Base-by-base conservation (phyloP, 805 yeast species). In the Kregervanrija delftensis region DNA sequence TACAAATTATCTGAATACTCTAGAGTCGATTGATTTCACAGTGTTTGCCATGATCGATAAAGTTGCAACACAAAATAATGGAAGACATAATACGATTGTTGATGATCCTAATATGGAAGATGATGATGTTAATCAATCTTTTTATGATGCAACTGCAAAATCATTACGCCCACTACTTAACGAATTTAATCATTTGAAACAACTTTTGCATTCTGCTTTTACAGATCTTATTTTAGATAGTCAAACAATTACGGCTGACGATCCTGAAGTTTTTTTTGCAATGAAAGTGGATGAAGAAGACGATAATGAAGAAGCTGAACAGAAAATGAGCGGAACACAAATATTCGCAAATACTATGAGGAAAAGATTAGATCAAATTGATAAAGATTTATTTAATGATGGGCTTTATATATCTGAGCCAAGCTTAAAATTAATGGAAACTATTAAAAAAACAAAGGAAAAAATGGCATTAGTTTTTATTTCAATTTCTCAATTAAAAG, bases 181-280 rank as follows among this genome's bases (percentile, higher is more conserved):
- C n/a, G 95, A 86, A 41, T 88, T 85, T 57, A 76, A 81, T 55
- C 83, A 82, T 49, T 66, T 75, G 39, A 89, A 88, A 54, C 96
- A 88, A 58, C 72, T 74, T 8, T 59, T 86, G 22, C 90, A 87
- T 59, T 78, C 83, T 51, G 58, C 72, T 4, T 67, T 81, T 31
- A 67, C 79, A 3, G 72, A 73, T 30, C 68, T 84, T 5, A 69
- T 86, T 10, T 74, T 86, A 73, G 77, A 81, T 39, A 72, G 85
- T 0, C 95, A 86, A 57, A 69, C 79, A 11, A 63, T 86, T 10
- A 83, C 93, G 0, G 62, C 85, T 10, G 77, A 73, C 30, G 95
- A 86, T 57, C 88, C 93, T 1, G 88, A 83, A 47, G 82, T 81
- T 2, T 86, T 86, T 61, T 70, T 40, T 10, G 33, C 52, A 5